Evolutionary conservation across 225 moss, liverwort and hornwort genomes (phyloP).

Genomic region (Pseudisothecium myosuroides): DNA sequence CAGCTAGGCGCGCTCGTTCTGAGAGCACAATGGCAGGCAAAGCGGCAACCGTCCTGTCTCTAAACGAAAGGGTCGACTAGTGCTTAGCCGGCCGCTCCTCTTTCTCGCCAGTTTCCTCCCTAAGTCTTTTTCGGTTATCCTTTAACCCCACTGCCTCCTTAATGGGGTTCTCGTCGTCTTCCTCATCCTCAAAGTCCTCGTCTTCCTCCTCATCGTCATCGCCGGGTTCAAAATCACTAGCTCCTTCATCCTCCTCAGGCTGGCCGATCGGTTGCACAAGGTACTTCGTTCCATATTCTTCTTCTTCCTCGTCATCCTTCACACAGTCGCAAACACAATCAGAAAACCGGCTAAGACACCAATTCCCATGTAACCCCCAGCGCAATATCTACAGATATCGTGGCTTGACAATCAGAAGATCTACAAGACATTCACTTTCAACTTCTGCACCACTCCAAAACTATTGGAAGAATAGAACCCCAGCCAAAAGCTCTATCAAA

Average conservation of each 20-base stretch:
- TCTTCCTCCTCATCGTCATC: conserved; percentile 67
- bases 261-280: conserved; percentile 65
- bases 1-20: neutral
- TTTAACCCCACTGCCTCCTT: conserved; percentile 31
- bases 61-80: conserved; percentile 2
- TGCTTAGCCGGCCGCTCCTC: conserved; percentile 59
- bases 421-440: neutral
- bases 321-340: neutral
- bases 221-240: conserved; percentile 74
- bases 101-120: conserved; percentile 55
- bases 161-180: conserved; percentile 36
- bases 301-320: conserved; percentile 54
- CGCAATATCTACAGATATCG: neutral
- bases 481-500: neutral
- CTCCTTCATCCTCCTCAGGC: conserved; percentile 73
- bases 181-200: conserved; percentile 66
- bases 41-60: neutral
- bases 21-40: neutral
- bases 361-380: neutral
- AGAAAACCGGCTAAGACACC: neutral
- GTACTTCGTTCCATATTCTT: conserved; percentile 69
- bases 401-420: neutral
- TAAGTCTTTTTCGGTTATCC: conserved; percentile 45
- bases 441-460: neutral
- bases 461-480: neutral